Base-by-base conservation (phyloP, 148 eudicot species). In the Rhododendron molle region DNA sequence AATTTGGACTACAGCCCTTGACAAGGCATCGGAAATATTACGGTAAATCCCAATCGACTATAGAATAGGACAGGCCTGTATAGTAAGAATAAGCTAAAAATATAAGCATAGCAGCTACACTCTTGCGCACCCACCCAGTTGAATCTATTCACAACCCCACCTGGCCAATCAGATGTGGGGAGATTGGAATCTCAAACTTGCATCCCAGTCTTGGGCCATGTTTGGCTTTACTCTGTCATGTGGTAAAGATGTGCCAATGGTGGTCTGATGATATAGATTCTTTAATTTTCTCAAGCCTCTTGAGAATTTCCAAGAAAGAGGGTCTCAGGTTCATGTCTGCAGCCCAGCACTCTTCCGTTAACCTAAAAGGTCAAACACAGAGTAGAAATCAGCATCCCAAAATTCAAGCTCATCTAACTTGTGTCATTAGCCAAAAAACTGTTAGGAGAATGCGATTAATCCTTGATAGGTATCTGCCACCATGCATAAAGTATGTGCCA, bases 231-330 rank as follows among this genome's bases (percentile, higher is more conserved):
- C 16, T 78, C 14, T 82, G 81, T 87, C 86, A 96, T 78, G 93
- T 88, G 78, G 96, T 88, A 88, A 96, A 96, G 86, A 93, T 86
- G 83, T 91, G 87, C 99, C 97, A 94, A 85, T 93, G 98, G 89
- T 93, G 93, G 62, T 95, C 98, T 43, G 92, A 34, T 50, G 95
- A 91, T 85, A 93, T 76, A 76, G 78, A 87, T 50, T 92, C 98
- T 90, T 91, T 96, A 0, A 94, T 93, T 86, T 93, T 95, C 60
- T 96, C 99, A 14, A 96, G 98, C 88, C 87, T 92, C 92, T 92
- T 95, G 21, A 96, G 91, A 89, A 96, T 95, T 12, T 96, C 96
- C 92, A 95, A 89, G 90, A 96, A 96, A 12, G 97, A 87, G 52
- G 99, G 99, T 88, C 99, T 92, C 82, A 89, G 79, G 85, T 92